Evolutionary conservation across 2,329 filamentous ascomycete species (phyloP), one percentile per base, ranked within the genome.

Genomic region (Aureobasidium sp.): DNA sequence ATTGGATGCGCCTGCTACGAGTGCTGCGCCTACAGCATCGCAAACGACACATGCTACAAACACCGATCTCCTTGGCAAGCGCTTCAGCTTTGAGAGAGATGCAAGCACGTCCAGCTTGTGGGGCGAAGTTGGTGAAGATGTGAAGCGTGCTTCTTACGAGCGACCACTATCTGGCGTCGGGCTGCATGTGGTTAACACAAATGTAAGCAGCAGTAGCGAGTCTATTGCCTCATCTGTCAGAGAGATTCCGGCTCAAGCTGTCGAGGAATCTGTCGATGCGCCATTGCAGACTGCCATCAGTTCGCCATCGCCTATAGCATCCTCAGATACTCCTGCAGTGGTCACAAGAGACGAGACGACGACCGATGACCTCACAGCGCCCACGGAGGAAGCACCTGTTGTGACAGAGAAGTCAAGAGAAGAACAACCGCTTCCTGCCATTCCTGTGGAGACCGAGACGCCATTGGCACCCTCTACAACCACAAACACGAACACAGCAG

Each of bases 181-280:
- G 3, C 69, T 79, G 44, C 77, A 79, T 60, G 74, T 79, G 27
- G 74, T 79, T 50, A 80, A 80, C 61, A 71, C 74, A 20, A 72
- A 71, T 43, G 44, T 72, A 10, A 73, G 69, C 43, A 73, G 69
- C 47, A 68, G 67, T 10, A 67, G 60, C 24, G 27, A 32, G n/a
- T 53, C 50, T 9, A 41, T 46, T 26, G 34, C 46, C 17, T 50
- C 44, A 0, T 51, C 57, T 13, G 5, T 51, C 6, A 34, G 20
- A 15, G 41, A 47, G 5, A 17, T 39, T 15, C 55, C 17, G 9
- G 7, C 43, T 1, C 34, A 50, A 6, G 9, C 34, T 20, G 20
- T 24, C 9, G 44, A 32, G 34, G 57, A 60, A 20, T 27, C 36
- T 43, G 26, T 10, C 6, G 37, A 9, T 15, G 20, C 34, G 15